These are phyloP conservation scores for Tricholomella constricta DNA, from an alignment of 768 basidiomycete species.

Conservation along the genomic window DNA sequence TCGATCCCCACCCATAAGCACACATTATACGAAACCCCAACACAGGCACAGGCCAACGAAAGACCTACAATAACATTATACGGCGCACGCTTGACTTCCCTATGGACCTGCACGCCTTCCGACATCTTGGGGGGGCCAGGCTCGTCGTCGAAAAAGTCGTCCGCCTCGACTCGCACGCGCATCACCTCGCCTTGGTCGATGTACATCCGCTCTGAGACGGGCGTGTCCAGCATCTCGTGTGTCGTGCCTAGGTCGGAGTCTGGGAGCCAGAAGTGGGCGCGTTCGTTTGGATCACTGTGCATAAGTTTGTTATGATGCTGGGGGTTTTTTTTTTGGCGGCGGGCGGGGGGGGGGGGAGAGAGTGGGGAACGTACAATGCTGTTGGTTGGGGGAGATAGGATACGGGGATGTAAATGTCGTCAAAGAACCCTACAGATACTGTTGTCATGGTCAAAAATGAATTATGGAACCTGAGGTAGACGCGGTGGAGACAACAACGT, in stretches of 20 bases:
- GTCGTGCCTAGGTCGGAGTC: slow-evolving; percentile 52
- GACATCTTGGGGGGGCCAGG: slow-evolving; percentile 79
- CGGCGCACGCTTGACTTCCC: slow-evolving; percentile 55
- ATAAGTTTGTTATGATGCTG: neutral
- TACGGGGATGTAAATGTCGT: slow-evolving; percentile 86
- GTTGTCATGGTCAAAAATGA: slow-evolving; percentile 1
- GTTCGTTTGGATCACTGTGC: slow-evolving; percentile 76
- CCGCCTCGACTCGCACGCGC: slow-evolving; percentile 76
- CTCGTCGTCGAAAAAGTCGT: slow-evolving; percentile 85
- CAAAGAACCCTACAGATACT: slow-evolving; percentile 93
- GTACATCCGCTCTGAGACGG: slow-evolving; percentile 71
- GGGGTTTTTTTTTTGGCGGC: no score
- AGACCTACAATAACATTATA: slow-evolving; percentile 69
- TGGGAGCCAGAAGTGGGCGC: slow-evolving; percentile 83
- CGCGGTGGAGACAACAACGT: slow-evolving; percentile 26
- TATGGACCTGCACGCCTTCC: slow-evolving; percentile 63
- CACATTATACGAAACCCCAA: no score
- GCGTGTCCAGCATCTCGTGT: slow-evolving; percentile 70
- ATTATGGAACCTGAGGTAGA: neutral
- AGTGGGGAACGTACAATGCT: slow-evolving; percentile 59
- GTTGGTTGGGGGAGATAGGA: slow-evolving; percentile 80
- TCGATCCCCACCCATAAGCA: neutral
- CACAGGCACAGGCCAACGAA: neutral
- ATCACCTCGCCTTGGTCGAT: slow-evolving; percentile 77
- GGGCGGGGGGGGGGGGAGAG: neutral